phyloP scores from a whole-genome alignment of 2,329 filamentous ascomycete species.

The Daldinia sp. region DNA sequence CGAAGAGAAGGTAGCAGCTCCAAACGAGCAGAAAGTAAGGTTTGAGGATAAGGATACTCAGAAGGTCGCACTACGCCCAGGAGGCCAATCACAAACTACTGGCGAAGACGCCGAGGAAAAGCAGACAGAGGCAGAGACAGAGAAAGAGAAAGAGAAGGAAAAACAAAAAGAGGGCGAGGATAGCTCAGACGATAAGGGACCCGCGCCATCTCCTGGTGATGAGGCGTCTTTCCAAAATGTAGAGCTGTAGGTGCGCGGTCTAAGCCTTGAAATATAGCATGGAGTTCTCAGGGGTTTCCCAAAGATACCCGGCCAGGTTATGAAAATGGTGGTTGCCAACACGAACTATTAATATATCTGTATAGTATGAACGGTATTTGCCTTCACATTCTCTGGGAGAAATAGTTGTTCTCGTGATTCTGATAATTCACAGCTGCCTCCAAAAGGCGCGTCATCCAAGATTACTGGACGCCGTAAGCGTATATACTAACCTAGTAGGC shows the following conservation, averaged over 20 bases:
- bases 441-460: neutral
- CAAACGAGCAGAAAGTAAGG: slow-evolving; percentile 68
- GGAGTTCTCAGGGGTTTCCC: slow-evolving; percentile 36
- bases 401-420: slow-evolving; percentile 2
- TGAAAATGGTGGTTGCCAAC: slow-evolving; percentile 18
- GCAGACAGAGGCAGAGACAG: slow-evolving; percentile 42
- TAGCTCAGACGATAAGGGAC: slow-evolving; percentile 55
- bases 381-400: neutral
- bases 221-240: slow-evolving; percentile 74
- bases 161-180: slow-evolving; percentile 42
- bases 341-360: slow-evolving; percentile 22
- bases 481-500: neutral
- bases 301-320: slow-evolving; percentile 34
- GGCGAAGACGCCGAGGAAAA: slow-evolving; percentile 47
- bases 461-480: neutral
- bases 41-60: slow-evolving; percentile 68
- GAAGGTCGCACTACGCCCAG: slow-evolving; percentile 64
- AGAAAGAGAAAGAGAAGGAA: slow-evolving; percentile 51
- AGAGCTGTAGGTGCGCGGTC: slow-evolving; percentile 59
- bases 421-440: slow-evolving; percentile 20
- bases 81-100: slow-evolving; percentile 30
- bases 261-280: slow-evolving; percentile 26
- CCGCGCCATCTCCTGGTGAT: slow-evolving; percentile 63
- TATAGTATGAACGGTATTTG: slow-evolving; percentile 22
- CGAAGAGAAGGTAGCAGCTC: slow-evolving; percentile 46